Conservation (phyloP, 371 early-diverging fungal species). For the Chytridium lagenaria region DNA sequence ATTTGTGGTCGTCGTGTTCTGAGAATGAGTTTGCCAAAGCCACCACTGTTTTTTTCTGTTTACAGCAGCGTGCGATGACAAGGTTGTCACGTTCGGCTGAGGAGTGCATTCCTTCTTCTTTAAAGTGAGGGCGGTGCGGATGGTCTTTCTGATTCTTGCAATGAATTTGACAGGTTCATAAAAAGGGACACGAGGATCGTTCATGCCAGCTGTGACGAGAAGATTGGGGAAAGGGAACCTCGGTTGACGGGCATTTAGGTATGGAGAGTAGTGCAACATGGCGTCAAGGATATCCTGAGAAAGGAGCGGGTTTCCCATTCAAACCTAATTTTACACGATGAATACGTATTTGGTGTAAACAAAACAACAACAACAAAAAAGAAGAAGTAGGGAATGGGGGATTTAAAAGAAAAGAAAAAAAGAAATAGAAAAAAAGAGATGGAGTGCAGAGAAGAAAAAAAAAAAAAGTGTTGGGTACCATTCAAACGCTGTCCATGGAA, state of each 20-base stretch:
- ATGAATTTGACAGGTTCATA: constrained; percentile 63
- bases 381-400: no score
- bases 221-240: constrained; percentile 46
- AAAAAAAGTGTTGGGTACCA: constrained; percentile 36
- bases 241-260: constrained; percentile 45
- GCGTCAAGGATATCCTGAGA: constrained; percentile 50
- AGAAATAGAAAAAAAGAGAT: not conserved
- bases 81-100: no score
- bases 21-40: no score
- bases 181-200: constrained; percentile 58
- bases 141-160: constrained; percentile 60
- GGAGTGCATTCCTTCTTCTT: no score
- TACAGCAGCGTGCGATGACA: no score
- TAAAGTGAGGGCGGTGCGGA: no score
- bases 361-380: no score
- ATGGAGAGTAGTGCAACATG: constrained; percentile 61
- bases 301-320: constrained; percentile 61
- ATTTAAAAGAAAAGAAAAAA: not conserved
- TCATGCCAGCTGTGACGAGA: constrained; percentile 54
- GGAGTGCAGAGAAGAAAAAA: not conserved
- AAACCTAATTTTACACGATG: constrained; percentile 29
- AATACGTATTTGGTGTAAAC: no score
- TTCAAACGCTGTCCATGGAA: constrained; percentile 67
- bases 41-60: no score
- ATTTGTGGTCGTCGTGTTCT: no score